These are phyloP conservation scores for Exobasidium cylindrosporum DNA, from an alignment of 1,284 basidiomycete species.

Conservation along the genomic window DNA sequence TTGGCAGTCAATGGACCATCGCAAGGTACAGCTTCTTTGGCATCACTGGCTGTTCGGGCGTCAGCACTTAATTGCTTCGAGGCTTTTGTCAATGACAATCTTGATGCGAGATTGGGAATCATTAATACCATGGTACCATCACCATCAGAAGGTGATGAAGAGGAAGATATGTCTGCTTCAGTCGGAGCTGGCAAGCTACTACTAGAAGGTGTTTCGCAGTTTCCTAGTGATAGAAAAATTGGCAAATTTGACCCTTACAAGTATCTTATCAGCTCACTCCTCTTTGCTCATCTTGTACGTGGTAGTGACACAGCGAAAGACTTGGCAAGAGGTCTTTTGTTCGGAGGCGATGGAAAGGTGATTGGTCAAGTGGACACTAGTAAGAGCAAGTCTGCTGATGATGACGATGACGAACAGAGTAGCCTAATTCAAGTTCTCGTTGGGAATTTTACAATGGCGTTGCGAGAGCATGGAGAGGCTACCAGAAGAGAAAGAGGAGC, in stretches of 20 bases:
- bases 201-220: slow-evolving; percentile 59
- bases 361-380: slow-evolving; percentile 17
- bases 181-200: slow-evolving; percentile 60
- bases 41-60: slow-evolving; percentile 26
- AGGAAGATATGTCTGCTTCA: slow-evolving; percentile 24
- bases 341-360: slow-evolving; percentile 48
- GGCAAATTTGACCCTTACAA: slow-evolving; percentile 60
- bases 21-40: background rate
- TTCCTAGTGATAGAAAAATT: slow-evolving; percentile 39
- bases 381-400: slow-evolving; percentile 43
- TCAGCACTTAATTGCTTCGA: slow-evolving; percentile 48
- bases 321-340: slow-evolving; percentile 59
- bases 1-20: slow-evolving; percentile 31
- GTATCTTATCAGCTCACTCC: slow-evolving; percentile 35
- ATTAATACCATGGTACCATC: slow-evolving; percentile 59
- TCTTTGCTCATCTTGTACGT: slow-evolving; percentile 60
- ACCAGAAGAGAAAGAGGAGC: slow-evolving; percentile 42
- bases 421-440: slow-evolving; percentile 61
- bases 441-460: slow-evolving; percentile 66
- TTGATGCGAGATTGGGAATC: slow-evolving; percentile 57
- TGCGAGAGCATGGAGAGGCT: slow-evolving; percentile 59
- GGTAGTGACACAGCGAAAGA: slow-evolving; percentile 62
- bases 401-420: slow-evolving; percentile 59
- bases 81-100: slow-evolving; percentile 53
- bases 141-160: slow-evolving; percentile 6